These are phyloP conservation scores for Chlamydomonas reinhardtii DNA, from an alignment of 163 green algal genomes.

Conservation along the genomic window DNA sequence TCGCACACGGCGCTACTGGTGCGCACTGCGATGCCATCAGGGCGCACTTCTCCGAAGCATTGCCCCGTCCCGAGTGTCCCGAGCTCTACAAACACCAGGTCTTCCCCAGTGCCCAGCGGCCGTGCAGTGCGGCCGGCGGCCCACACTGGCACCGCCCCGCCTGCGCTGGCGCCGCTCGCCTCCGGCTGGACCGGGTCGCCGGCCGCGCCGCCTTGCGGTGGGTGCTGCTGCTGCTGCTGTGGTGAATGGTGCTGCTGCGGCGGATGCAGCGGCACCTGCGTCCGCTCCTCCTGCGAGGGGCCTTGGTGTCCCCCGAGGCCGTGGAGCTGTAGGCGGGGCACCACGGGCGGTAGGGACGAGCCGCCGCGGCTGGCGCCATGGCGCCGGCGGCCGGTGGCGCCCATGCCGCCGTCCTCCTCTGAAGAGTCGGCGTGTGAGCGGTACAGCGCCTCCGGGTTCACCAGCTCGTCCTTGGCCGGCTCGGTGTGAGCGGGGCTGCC, in stretches of 20 bases:
- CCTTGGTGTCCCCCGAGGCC: background rate
- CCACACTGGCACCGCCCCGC: conserved; percentile 5
- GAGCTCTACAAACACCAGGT: conserved; percentile 41
- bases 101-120: background rate
- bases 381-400: background rate
- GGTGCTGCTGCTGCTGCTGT: too few species aligned
- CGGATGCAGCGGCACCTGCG: background rate
- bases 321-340: background rate
- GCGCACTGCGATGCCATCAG: conserved; percentile 14
- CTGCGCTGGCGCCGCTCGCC: too few species aligned
- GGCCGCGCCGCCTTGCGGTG: too few species aligned
- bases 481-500: background rate
- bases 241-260: background rate
- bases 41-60: conserved; percentile 44
- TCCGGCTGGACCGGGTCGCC: too few species aligned
- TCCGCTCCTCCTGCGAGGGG: background rate
- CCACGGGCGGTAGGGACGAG: background rate
- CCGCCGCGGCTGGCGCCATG: background rate
- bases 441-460: conserved; percentile 4
- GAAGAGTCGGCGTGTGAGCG: background rate
- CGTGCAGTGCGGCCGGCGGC: too few species aligned
- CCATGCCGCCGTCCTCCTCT: background rate
- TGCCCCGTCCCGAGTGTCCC: conserved; percentile 27
- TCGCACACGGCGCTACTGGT: conserved; percentile 30
- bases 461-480: conserved; percentile 3